Percentiles rank a stretch among this genome's conserved stretches.
phyloP scores from a whole-genome alignment of 768 basidiomycete species.

The Leccinellum rugosiceps region DNA sequence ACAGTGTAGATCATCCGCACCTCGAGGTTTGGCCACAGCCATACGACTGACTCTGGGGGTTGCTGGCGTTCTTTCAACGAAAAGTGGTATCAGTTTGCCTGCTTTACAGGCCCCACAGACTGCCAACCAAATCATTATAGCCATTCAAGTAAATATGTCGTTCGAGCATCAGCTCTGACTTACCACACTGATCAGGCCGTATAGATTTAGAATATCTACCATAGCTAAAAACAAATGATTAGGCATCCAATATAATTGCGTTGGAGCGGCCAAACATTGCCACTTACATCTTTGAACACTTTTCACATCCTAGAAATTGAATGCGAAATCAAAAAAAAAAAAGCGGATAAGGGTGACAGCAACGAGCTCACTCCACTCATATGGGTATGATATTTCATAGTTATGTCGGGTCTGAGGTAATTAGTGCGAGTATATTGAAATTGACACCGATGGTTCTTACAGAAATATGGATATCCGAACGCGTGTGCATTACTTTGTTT shows the following conservation, averaged over 20 bases:
- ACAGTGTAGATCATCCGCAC: constrained; percentile 25
- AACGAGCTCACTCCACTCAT: constrained; percentile 59
- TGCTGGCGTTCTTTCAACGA: constrained; percentile 37
- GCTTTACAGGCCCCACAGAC: constrained; percentile 66
- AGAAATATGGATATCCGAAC: constrained; percentile 70
- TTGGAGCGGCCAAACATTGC: neutral
- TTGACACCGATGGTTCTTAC: constrained; percentile 36
- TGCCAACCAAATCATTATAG: constrained; percentile 21
- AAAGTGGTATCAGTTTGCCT: constrained; percentile 58
- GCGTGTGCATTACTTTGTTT: constrained; percentile 59
- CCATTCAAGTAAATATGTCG: neutral
- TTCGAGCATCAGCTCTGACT: constrained; percentile 20
- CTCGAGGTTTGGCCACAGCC: constrained; percentile 44
- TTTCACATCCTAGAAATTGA: constrained; percentile 49
- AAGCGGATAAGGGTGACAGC: neutral
- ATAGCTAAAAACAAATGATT: constrained; percentile 43
- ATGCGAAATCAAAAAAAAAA: constrained; percentile 1
- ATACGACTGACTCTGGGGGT: constrained; percentile 40
- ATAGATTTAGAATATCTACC: constrained; percentile 76
- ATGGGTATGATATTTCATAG: constrained; percentile 74
- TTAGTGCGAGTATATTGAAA: neutral
- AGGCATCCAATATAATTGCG: neutral
- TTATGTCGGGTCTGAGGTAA: constrained; percentile 57
- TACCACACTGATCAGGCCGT: constrained; percentile 59
- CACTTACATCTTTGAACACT: constrained; percentile 60